phyloP scores from a whole-genome alignment of 2,329 filamentous ascomycete species.

The Chaetomiaceae sp. region DNA sequence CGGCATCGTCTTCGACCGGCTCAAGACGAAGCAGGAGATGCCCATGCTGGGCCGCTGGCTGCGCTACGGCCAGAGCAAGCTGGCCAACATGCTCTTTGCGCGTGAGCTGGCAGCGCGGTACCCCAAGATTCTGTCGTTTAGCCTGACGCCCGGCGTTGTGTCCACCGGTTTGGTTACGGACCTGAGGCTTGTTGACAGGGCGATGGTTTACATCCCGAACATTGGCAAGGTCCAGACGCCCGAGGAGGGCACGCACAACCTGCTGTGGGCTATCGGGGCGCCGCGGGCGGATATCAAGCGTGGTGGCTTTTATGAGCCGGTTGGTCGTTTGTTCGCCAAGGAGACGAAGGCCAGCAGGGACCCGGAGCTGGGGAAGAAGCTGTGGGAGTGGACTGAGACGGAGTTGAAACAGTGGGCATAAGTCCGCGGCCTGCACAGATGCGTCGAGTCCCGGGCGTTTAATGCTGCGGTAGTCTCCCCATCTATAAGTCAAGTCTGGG shows the following conservation, averaged over 20 bases:
- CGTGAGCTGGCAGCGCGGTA: constrained; percentile 29
- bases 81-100: constrained; percentile 33
- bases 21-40: constrained; percentile 10
- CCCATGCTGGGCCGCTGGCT: constrained; percentile 15
- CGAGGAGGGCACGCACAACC: constrained; percentile 6
- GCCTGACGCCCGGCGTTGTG: constrained; percentile 28
- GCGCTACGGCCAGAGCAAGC: constrained; percentile 35
- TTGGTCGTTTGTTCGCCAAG: constrained; percentile 24
- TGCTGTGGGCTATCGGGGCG: constrained; percentile 13
- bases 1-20: constrained; percentile 16
- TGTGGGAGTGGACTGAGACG: constrained; percentile 33
- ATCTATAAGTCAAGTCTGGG: too few species aligned
- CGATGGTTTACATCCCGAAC: constrained; percentile 1
- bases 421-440: too few species aligned
- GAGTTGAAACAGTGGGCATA: constrained; percentile 19
- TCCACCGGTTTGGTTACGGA: constrained; percentile 23
- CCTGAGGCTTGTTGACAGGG: constrained; percentile 21
- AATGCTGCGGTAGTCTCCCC: too few species aligned
- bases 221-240: constrained; percentile 1
- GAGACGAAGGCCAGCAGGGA: constrained; percentile 19
- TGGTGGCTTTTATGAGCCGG: constrained; percentile 32
- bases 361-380: constrained; percentile 22
- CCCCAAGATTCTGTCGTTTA: constrained; percentile 27
- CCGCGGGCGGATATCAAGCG: constrained; percentile 15
- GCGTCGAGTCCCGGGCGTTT: too few species aligned